Conservation (phyloP, 805 yeast genomes). For the Metschnikowia cubensis region DNA sequence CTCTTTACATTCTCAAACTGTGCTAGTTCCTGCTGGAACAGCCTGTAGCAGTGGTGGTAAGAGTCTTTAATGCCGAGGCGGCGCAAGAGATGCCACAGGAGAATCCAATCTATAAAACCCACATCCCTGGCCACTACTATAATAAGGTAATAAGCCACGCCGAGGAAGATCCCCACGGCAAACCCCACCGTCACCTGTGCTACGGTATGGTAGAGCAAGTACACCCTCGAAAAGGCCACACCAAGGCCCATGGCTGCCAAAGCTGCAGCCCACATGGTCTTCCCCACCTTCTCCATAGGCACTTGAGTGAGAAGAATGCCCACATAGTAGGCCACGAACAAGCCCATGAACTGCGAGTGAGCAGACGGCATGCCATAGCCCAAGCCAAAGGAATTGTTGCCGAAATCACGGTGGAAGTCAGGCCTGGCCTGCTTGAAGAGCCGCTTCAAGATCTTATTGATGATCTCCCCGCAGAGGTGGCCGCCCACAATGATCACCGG, state of each 20-base stretch:
- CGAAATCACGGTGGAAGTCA: conserved; percentile 42
- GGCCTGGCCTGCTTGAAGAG: conserved; percentile 75
- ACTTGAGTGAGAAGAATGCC: conserved; percentile 45
- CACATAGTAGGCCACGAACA: conserved; percentile 55
- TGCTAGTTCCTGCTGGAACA: conserved; percentile 43
- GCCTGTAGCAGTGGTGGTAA: conserved; percentile 44
- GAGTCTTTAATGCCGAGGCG: conserved; percentile 58
- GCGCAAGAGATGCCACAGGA: conserved; percentile 53
- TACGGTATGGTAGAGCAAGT: conserved; percentile 70
- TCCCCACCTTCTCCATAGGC: conserved; percentile 14
- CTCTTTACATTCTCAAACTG: not conserved
- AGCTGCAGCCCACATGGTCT: conserved; percentile 17
- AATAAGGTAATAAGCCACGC: conserved; percentile 51
- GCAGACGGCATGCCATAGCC: conserved; percentile 97
- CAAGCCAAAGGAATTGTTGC: conserved; percentile 44
- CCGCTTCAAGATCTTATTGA: conserved; percentile 65
- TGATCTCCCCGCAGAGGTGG: conserved; percentile 71
- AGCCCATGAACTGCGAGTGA: conserved; percentile 94
- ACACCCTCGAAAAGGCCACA: conserved; percentile 69
- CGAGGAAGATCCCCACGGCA: conserved; percentile 56
- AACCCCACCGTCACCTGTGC: conserved; percentile 75
- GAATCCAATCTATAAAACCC: conserved; percentile 64
- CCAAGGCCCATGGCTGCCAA: conserved; percentile 28
- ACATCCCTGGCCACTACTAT: conserved; percentile 55
- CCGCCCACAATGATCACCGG: conserved; percentile 82